phyloP scores from a whole-genome alignment of 495 filamentous ascomycete species.

The Neurospora sublineolata region DNA sequence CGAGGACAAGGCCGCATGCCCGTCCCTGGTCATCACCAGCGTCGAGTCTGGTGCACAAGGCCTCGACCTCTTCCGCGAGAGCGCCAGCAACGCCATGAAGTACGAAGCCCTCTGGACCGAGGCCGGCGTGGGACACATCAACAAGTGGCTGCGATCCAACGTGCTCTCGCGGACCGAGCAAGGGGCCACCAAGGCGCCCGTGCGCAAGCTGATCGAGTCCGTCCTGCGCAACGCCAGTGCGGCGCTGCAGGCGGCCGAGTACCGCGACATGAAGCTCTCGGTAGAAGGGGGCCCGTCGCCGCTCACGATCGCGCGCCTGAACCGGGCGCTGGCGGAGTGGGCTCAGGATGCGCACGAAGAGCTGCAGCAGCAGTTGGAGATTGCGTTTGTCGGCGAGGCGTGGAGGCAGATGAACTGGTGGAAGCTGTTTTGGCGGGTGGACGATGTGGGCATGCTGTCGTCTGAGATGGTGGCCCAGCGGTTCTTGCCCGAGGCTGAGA shows the following conservation, averaged over 20 bases:
- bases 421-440: slow-evolving; percentile 89
- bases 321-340: slow-evolving; percentile 52
- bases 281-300: slow-evolving; percentile 21
- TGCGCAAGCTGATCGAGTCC: slow-evolving; percentile 55
- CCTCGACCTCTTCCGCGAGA: slow-evolving; percentile 52
- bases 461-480: slow-evolving; percentile 59
- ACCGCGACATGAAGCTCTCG: slow-evolving; percentile 18
- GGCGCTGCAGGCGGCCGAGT: slow-evolving; percentile 41
- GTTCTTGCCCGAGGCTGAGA: slow-evolving; percentile 69
- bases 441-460: slow-evolving; percentile 75
- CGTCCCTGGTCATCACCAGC: slow-evolving; percentile 25
- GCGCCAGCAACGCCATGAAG: slow-evolving; percentile 51
- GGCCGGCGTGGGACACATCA: slow-evolving; percentile 52
- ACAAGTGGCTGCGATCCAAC: slow-evolving; percentile 55
- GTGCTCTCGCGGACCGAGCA: slow-evolving; percentile 26
- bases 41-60: slow-evolving; percentile 43
- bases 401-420: slow-evolving; percentile 83
- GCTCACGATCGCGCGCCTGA: slow-evolving; percentile 37
- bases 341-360: slow-evolving; percentile 72
- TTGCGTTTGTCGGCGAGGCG: slow-evolving; percentile 52
- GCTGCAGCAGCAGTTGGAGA: slow-evolving; percentile 62
- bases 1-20: slow-evolving; percentile 22
- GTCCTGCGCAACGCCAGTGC: slow-evolving; percentile 48
- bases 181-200: slow-evolving; percentile 42
- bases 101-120: slow-evolving; percentile 66